Evolutionary conservation across 2,329 filamentous ascomycete species (phyloP), one percentile per base, ranked within the genome.

Genomic region (Aureobasidium sp.): DNA sequence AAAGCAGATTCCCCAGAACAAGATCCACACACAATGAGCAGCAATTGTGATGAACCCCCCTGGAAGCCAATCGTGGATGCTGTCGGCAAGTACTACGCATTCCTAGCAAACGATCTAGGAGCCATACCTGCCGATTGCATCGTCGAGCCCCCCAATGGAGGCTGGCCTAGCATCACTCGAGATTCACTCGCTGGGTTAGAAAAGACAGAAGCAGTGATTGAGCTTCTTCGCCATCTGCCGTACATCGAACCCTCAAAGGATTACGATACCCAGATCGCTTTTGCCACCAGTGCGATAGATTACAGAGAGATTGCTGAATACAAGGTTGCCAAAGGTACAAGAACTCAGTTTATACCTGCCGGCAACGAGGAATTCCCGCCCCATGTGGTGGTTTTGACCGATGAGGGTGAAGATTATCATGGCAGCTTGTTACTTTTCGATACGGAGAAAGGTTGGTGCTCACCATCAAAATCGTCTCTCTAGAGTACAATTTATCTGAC

Each of bases 361-460:
- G 51, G 51, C 33, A 43, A 57, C 7, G 17, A 43, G 23, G 35
- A 43, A n/a, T 57, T 57, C 19, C 35, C 51, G 37, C 51, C 35
- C 29, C 35, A 57, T 42, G 35, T 57, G 35, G 51, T 57, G 23
- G 35, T 43, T 13, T 57, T 57, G 35, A 57, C 51, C 3, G 35
- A 42, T 2, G 51, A 57, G 33, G 51, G 21, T 9, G 51, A 57
- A 29, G 35, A 57, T 19, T 42, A 57, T 33, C 43, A 57, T 43
- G 51, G 51, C 15, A 57, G 51, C 19, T 42, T 38, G 51, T 33
- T 57, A 3, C 51, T 57, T 42, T 17, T 57, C 11, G 51, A 57
- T 31, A 57, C 29, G 35, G 51, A 57, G 25, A 57, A 57, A 8
- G 51, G 51, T 57, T 29, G 9, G 51, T 57, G 5, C 33, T 35